Percentiles rank a stretch among this genome's conserved stretches.
These are phyloP conservation scores for Saccharomyces hybrid DNA, from an alignment of 1,139 yeast genomes.

Conservation along the genomic window DNA sequence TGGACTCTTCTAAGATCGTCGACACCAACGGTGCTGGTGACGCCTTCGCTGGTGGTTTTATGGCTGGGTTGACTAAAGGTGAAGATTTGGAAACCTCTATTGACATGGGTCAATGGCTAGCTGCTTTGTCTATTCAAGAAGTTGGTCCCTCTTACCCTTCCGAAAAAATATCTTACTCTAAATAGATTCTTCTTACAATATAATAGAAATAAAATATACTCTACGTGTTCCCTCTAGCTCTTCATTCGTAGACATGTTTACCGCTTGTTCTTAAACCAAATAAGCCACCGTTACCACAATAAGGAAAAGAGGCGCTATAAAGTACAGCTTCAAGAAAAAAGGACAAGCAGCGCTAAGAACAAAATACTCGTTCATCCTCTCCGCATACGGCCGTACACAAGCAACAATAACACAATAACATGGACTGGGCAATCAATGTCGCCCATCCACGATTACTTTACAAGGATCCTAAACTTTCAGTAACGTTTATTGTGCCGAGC, in stretches of 20 bases:
- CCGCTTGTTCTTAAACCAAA: not conserved
- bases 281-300: not conserved
- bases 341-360: not conserved
- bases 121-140: conserved; percentile 82
- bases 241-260: not conserved
- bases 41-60: conserved; percentile 96
- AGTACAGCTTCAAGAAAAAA: not conserved
- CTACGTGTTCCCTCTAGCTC: not conserved
- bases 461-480: conserved; percentile 13
- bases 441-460: conserved; percentile 28
- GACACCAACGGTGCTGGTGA: conserved; percentile 99
- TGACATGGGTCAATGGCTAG: conserved; percentile 96
- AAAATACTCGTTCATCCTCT: not conserved
- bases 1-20: conserved; percentile 57
- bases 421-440: conserved; percentile 17
- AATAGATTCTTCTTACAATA: not conserved
- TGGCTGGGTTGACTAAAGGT: conserved; percentile 80
- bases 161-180: conserved; percentile 39
- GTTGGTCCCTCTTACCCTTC: conserved; percentile 92
- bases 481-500: conserved; percentile 19
- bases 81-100: conserved; percentile 54
- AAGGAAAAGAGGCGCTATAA: not conserved
- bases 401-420: not conserved
- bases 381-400: not conserved
- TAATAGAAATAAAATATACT: too few relatives aligned